Percentiles rank a stretch among this genome's conserved stretches.
Evolutionary conservation across 2,329 filamentous ascomycete species (phyloP).

Genomic region (Arthrobotrys sinensis): DNA sequence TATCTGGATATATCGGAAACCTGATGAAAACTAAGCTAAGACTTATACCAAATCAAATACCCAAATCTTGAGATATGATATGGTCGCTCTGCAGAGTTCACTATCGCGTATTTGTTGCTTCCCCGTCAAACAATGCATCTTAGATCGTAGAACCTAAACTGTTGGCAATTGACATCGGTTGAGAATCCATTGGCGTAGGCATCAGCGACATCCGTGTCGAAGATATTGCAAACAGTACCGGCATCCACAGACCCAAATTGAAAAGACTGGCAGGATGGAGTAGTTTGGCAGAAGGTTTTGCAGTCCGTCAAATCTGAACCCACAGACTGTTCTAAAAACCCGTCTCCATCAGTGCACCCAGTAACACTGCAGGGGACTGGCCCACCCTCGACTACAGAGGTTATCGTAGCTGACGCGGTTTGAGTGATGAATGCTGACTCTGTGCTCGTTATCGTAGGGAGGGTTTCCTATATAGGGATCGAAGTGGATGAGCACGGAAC

Average conservation of each 20-base stretch:
- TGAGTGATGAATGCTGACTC: slow-evolving; percentile 1
- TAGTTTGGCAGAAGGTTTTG: slow-evolving; percentile 23
- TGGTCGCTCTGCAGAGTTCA: not conserved
- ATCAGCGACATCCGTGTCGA: slow-evolving; percentile 22
- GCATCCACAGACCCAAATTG: slow-evolving; percentile 16
- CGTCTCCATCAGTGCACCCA: slow-evolving; percentile 22
- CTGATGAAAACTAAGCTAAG: too few relatives aligned
- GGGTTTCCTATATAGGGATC: not conserved
- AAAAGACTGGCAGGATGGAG: slow-evolving; percentile 3
- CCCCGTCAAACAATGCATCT: slow-evolving; percentile 23
- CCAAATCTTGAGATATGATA: too few relatives aligned
- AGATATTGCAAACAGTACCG: slow-evolving; percentile 17
- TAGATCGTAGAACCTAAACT: slow-evolving; percentile 31
- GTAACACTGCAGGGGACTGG: slow-evolving; percentile 19
- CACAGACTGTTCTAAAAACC: slow-evolving; percentile 9
- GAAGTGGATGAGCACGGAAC: not conserved
- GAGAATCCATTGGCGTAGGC: slow-evolving; percentile 25
- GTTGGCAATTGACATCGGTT: slow-evolving; percentile 3
- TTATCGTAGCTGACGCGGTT: slow-evolving; percentile 22
- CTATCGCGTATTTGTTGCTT: too few relatives aligned
- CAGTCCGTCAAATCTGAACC: slow-evolving; percentile 1
- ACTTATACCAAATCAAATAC: too few relatives aligned
- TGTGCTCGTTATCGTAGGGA: not conserved
- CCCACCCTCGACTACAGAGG: slow-evolving; percentile 2
- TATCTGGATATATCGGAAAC: too few relatives aligned